Evolutionary conservation across 1,284 basidiomycete species (phyloP).

Genomic region (Trametes pubescens): DNA sequence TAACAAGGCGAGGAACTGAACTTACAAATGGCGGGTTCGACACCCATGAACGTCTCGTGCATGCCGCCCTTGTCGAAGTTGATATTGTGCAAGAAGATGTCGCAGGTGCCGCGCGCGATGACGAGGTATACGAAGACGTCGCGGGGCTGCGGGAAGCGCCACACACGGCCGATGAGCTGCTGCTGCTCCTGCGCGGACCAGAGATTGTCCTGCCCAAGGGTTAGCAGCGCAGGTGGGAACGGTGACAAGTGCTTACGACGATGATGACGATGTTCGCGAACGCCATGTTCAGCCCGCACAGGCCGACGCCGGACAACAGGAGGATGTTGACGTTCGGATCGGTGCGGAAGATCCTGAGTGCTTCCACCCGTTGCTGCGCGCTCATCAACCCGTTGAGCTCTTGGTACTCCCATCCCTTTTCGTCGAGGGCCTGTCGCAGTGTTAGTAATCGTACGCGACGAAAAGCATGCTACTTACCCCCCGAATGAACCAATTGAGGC

Average conservation of each 20-base stretch:
- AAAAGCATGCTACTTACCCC: constrained; percentile 10
- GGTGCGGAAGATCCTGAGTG: background rate
- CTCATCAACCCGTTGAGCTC: too few relatives aligned
- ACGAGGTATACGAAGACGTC: constrained; percentile 30
- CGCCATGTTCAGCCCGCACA: constrained; percentile 31
- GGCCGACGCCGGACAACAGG: constrained; percentile 34
- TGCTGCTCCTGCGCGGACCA: constrained; percentile 34
- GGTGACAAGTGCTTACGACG: constrained; percentile 18
- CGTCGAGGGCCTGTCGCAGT: too few relatives aligned
- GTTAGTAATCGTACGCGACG: background rate
- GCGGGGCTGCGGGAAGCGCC: constrained; percentile 30
- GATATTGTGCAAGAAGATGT: constrained; percentile 24
- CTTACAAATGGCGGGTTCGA: background rate
- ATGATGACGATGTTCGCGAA: constrained; percentile 37
- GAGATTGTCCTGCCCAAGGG: constrained; percentile 26
- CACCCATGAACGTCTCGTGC: constrained; percentile 18
- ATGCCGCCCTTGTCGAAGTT: constrained; percentile 18
- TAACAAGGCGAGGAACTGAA: background rate
- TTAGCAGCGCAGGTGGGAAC: background rate
- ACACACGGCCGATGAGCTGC: constrained; percentile 33
- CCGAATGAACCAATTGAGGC: constrained; percentile 16
- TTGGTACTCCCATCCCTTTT: too few relatives aligned
- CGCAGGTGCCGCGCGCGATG: constrained; percentile 14
- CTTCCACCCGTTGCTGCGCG: too few relatives aligned
- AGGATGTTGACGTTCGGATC: constrained; percentile 19